A percentile compares a stretch with the other conserved stretches of the same genome.
These are phyloP conservation scores for Aspergillus pseudotamarii DNA, from an alignment of 2,329 filamentous ascomycete species.

Conservation along the genomic window DNA sequence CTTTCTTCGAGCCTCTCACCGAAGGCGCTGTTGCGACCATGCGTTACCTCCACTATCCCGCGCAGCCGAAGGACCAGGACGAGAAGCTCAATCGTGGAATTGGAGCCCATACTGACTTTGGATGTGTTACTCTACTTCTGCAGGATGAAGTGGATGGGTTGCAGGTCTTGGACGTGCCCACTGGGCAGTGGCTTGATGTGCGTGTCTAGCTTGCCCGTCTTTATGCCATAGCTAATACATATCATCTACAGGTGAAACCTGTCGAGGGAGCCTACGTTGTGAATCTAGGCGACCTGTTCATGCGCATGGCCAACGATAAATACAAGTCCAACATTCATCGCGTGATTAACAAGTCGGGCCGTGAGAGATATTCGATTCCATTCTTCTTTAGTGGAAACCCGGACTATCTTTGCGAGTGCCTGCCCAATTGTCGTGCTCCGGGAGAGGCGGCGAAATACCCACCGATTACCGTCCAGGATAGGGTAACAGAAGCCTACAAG, in stretches of 20 bases:
- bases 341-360: constrained; percentile 45
- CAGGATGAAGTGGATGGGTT: background rate
- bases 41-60: constrained; percentile 48
- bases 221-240: background rate
- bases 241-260: constrained; percentile 10
- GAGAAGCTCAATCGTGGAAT: constrained; percentile 42
- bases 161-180: background rate
- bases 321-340: constrained; percentile 48
- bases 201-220: background rate
- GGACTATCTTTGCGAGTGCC: constrained; percentile 46
- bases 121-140: background rate
- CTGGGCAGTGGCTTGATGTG: background rate
- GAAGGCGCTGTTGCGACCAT: constrained; percentile 44
- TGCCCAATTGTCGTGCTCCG: constrained; percentile 42
- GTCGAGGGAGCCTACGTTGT: constrained; percentile 34
- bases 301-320: constrained; percentile 46
- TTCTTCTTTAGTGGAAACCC: constrained; percentile 51
- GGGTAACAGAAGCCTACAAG: background rate
- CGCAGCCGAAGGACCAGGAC: constrained; percentile 41
- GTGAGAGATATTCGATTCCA: constrained; percentile 45
- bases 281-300: constrained; percentile 44
- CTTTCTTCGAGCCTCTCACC: constrained; percentile 31
- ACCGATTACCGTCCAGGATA: background rate
- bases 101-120: constrained; percentile 21
- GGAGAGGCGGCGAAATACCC: background rate